Percentiles rank a stretch among this genome's conserved stretches.
Conservation (phyloP, 2,329 filamentous ascomycete species). For the Monosporascus sp. region DNA sequence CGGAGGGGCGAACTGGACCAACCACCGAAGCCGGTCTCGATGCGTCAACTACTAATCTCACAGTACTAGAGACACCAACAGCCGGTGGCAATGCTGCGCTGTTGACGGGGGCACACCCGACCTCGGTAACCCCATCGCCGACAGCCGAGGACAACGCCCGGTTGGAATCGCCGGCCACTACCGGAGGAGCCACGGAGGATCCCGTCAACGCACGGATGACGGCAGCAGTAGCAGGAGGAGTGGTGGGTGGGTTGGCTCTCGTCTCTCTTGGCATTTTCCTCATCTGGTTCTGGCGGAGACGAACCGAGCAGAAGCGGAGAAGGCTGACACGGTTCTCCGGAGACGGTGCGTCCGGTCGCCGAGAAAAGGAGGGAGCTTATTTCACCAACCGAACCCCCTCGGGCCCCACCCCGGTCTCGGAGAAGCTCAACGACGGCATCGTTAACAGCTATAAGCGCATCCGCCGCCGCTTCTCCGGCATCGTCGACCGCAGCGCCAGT, state of each 20-base stretch:
- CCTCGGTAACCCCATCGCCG: not conserved
- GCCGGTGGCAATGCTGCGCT: not conserved
- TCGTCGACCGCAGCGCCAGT: conserved; percentile 27
- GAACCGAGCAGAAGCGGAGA: conserved; percentile 35
- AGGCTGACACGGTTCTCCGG: conserved; percentile 44
- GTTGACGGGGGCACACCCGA: not conserved
- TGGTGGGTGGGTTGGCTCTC: conserved; percentile 44
- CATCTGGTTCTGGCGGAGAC: conserved; percentile 46
- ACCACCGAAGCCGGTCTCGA: not conserved
- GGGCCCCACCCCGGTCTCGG: conserved; percentile 42
- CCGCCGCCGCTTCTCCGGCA: conserved; percentile 27
- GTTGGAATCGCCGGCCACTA: not conserved
- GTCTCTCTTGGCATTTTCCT: conserved; percentile 42
- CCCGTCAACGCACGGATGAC: conserved; percentile 28
- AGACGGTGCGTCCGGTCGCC: conserved; percentile 17
- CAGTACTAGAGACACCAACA: not conserved
- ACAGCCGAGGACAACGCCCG: not conserved
- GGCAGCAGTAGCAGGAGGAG: conserved; percentile 44
- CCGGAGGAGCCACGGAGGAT: conserved; percentile 18
- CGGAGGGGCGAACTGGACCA: conserved; percentile 2
- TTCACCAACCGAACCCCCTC: conserved; percentile 41
- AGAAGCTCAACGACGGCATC: conserved; percentile 35
- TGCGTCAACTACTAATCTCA: not conserved
- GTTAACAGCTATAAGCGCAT: conserved; percentile 32
- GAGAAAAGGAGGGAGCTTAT: conserved; percentile 29